Percentiles rank a stretch among this genome's conserved stretches.
Evolutionary conservation across 371 early-diverging fungal species (phyloP).

Genomic region (Nematocida ausubeli): DNA sequence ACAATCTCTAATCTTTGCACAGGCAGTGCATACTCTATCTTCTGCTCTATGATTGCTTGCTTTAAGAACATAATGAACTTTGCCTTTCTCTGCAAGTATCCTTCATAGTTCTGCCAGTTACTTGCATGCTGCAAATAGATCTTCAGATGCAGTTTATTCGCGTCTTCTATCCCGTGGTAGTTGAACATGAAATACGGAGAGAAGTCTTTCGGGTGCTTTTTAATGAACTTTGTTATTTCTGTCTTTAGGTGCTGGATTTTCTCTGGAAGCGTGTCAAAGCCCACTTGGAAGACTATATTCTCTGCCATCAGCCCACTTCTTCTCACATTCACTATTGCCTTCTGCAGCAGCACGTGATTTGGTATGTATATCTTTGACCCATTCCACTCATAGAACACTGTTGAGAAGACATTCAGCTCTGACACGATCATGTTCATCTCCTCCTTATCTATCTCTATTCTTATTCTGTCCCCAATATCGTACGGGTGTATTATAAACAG

Average conservation of each 20-base stretch:
- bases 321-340: slow-evolving; percentile 65
- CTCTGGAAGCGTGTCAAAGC: slow-evolving; percentile 57
- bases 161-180: slow-evolving; percentile 67
- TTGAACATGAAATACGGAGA: slow-evolving; percentile 67
- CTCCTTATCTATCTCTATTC: slow-evolving; percentile 61
- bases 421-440: slow-evolving; percentile 68
- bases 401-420: slow-evolving; percentile 68
- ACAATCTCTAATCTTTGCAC: slow-evolving; percentile 58
- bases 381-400: slow-evolving; percentile 68
- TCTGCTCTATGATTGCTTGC: slow-evolving; percentile 51
- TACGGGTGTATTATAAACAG: slow-evolving; percentile 69
- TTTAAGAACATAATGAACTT: slow-evolving; percentile 66
- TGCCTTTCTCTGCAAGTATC: slow-evolving; percentile 65
- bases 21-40: slow-evolving; percentile 66
- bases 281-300: slow-evolving; percentile 65
- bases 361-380: slow-evolving; percentile 67
- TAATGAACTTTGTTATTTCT: slow-evolving; percentile 61
- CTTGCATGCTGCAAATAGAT: slow-evolving; percentile 67
- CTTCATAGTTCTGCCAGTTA: slow-evolving; percentile 68
- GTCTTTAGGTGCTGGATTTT: slow-evolving; percentile 62
- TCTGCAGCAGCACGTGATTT: slow-evolving; percentile 62
- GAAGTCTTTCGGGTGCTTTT: slow-evolving; percentile 61
- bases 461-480: slow-evolving; percentile 68
- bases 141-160: slow-evolving; percentile 67
- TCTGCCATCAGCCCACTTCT: slow-evolving; percentile 66